Percentiles rank a stretch among this genome's conserved stretches.
Conservation (phyloP, 2,329 filamentous ascomycete genomes). For the Knoxdaviesia capensis region DNA sequence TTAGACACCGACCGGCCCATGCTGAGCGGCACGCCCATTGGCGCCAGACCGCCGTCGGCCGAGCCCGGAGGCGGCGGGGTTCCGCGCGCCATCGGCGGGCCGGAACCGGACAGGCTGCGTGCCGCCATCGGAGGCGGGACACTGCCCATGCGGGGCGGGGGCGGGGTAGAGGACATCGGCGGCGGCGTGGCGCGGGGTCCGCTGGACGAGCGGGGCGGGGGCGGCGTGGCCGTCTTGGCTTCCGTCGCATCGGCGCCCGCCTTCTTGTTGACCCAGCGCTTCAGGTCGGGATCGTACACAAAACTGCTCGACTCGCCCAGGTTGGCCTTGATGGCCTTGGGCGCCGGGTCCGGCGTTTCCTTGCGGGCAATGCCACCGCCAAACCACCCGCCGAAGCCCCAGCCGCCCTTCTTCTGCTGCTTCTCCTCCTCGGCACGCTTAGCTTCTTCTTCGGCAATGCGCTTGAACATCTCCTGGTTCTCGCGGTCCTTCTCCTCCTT, state of each 20-base stretch:
- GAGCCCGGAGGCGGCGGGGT: conserved; percentile 8
- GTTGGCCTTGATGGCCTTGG: conserved; percentile 72
- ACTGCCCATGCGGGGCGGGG: conserved; percentile 10
- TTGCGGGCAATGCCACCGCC: conserved; percentile 39
- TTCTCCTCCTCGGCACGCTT: conserved; percentile 36
- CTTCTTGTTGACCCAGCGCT: conserved; percentile 98
- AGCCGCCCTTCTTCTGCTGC: conserved; percentile 41
- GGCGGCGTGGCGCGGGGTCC: conserved; percentile 27
- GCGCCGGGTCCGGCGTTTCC: conserved; percentile 23
- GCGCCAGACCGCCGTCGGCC: not conserved
- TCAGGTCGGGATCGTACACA: conserved; percentile 85
- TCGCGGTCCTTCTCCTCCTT: conserved; percentile 54
- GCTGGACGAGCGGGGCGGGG: conserved; percentile 46
- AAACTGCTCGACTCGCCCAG: conserved; percentile 86
- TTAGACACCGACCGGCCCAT: conserved; percentile 28
- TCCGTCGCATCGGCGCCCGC: conserved; percentile 42
- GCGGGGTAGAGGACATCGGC: conserved; percentile 15
- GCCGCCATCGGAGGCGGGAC: conserved; percentile 13
- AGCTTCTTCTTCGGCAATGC: conserved; percentile 61
- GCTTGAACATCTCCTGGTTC: conserved; percentile 70
- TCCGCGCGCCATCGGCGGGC: conserved; percentile 2
- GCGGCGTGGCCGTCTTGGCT: conserved; percentile 48
- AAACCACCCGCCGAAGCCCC: conserved; percentile 77
- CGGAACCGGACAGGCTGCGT: conserved; percentile 8
- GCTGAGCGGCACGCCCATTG: conserved; percentile 12